Percentiles rank a stretch among this genome's conserved stretches.
Evolutionary conservation across 75 land plant species (phyloP).

Genomic region (Ceratopteris richardii): DNA sequence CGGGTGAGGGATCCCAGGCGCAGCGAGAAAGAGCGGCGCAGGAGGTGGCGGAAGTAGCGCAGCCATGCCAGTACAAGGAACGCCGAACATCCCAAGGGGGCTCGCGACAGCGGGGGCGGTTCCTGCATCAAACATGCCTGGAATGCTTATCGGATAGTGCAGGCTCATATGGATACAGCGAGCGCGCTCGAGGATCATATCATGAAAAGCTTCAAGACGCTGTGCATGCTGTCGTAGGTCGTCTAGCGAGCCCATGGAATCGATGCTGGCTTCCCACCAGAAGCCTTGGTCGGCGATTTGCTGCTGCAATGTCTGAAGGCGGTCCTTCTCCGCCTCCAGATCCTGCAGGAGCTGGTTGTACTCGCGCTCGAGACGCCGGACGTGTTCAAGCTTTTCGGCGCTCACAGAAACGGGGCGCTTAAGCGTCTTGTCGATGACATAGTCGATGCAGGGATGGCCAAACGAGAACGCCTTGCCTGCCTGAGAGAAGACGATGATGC

Average conservation of each 20-base stretch:
- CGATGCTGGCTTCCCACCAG: conserved; percentile 6
- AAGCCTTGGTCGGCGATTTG: conserved; percentile 1
- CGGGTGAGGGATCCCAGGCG: no score
- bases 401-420: conserved; percentile 7
- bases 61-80: no score
- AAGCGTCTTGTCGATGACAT: conserved; percentile 27
- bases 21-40: no score
- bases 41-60: no score
- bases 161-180: no score
- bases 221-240: conserved; percentile 9
- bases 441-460: conserved; percentile 33
- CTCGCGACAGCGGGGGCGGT: no score
- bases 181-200: conserved; percentile 4
- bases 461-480: conserved; percentile 43
- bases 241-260: conserved; percentile 2
- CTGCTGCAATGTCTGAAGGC: conserved; percentile 1
- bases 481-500: no score
- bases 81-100: no score
- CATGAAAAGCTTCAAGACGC: neutral
- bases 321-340: conserved; percentile 11
- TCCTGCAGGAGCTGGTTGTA: conserved; percentile 23
- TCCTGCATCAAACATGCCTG: no score
- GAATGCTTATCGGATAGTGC: no score
- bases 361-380: conserved; percentile 17
- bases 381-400: conserved; percentile 13